Percentiles rank a stretch among this genome's conserved stretches.
Evolutionary conservation across 331 rosid genomes (phyloP).

Genomic region (Rhamnella rubrinervis): DNA sequence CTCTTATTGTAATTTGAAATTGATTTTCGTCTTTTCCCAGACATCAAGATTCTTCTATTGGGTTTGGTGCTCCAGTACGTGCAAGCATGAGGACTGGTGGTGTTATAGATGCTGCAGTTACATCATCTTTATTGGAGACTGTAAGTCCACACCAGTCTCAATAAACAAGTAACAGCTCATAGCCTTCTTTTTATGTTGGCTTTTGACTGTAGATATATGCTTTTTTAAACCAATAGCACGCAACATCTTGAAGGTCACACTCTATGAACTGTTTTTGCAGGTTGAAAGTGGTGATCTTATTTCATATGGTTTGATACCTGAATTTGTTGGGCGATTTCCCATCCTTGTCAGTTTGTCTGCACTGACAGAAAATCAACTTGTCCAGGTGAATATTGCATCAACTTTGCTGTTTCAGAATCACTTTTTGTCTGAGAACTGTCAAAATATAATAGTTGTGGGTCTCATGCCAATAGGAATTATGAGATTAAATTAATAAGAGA

Average conservation of each 20-base stretch:
- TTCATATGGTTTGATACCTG: constrained; percentile 91
- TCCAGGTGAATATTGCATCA: constrained; percentile 55
- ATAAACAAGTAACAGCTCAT: constrained; percentile 17
- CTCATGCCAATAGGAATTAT: background rate
- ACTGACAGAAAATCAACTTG: constrained; percentile 82
- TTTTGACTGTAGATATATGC: background rate
- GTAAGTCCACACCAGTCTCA: constrained; percentile 48
- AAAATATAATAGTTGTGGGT: background rate
- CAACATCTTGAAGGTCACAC: constrained; percentile 10
- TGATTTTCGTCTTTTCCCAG: constrained; percentile 39
- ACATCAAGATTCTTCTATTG: constrained; percentile 93
- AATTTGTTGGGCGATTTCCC: constrained; percentile 97
- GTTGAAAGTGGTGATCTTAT: constrained; percentile 97
- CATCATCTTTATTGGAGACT: constrained; percentile 79
- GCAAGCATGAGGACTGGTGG: constrained; percentile 86
- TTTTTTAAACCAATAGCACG: constrained; percentile 5
- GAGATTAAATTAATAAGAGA: too few species aligned
- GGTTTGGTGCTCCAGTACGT: constrained; percentile 94
- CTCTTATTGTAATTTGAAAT: constrained; percentile 9
- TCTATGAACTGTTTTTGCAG: constrained; percentile 45
- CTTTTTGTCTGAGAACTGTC: background rate
- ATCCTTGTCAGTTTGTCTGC: constrained; percentile 91
- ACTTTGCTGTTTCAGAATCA: constrained; percentile 10
- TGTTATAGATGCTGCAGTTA: constrained; percentile 74
- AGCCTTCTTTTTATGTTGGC: constrained; percentile 3